Conservation (phyloP, 129 eudicot species). For the Erigeron canadensis region DNA sequence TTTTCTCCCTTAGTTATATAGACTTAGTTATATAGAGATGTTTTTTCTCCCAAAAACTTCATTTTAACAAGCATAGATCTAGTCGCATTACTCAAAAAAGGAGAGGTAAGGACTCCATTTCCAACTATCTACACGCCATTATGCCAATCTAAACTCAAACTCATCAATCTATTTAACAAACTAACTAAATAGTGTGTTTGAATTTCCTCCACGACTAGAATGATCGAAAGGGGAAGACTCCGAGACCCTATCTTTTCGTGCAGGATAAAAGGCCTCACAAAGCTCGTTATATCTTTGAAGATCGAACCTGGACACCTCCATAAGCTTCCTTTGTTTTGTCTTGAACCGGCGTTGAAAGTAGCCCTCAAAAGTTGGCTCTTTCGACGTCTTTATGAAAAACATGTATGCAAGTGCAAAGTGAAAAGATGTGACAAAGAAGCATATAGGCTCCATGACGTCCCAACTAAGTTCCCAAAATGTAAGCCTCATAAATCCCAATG, state of each 20-base stretch:
- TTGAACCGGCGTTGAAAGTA: conserved; percentile 66
- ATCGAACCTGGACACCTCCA: conserved; percentile 55
- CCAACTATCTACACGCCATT: conserved; percentile 27
- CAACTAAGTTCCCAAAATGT: conserved; percentile 87
- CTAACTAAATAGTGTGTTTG: conserved; percentile 24
- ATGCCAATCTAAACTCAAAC: background rate
- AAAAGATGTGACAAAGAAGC: conserved; percentile 77
- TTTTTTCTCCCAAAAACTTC: background rate
- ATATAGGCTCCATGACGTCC: conserved; percentile 98
- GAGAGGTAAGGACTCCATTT: conserved; percentile 15
- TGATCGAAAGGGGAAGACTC: background rate
- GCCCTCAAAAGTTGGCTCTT: conserved; percentile 77
- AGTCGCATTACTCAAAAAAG: conserved; percentile 31
- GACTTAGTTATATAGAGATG: too few species aligned
- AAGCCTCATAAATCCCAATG: conserved; percentile 74
- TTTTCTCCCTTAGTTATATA: too few species aligned
- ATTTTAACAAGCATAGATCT: conserved; percentile 16
- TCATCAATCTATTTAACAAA: background rate
- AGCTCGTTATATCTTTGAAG: conserved; percentile 51
- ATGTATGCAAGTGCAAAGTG: conserved; percentile 70
- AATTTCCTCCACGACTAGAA: conserved; percentile 22
- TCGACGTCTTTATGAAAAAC: conserved; percentile 71
- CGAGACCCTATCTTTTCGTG: background rate
- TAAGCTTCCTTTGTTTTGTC: conserved; percentile 68
- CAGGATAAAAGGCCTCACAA: conserved; percentile 48